Conservation (phyloP, 768 basidiomycete species). For the Boletus rex-veris region DNA sequence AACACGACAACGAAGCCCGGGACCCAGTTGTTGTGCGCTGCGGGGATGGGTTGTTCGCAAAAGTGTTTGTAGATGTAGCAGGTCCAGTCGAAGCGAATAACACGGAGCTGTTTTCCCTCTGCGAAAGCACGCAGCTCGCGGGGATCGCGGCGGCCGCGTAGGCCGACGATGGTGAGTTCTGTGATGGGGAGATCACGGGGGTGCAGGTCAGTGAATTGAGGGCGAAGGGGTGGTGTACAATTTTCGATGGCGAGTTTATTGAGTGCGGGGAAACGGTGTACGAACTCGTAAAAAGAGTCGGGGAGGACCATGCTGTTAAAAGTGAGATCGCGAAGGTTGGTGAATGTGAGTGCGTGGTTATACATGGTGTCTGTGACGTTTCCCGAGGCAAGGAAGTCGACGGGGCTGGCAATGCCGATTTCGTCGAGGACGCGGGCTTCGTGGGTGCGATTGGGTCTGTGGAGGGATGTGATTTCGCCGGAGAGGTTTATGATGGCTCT, state of each 20-base stretch:
- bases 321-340: constrained; percentile 35
- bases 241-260: constrained; percentile 40
- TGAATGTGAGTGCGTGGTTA: constrained; percentile 23
- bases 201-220: constrained; percentile 16
- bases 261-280: constrained; percentile 38
- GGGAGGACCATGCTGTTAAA: constrained; percentile 39
- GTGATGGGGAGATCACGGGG: constrained; percentile 42
- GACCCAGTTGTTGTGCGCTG: constrained; percentile 10
- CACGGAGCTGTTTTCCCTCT: constrained; percentile 34
- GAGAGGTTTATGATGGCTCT: constrained; percentile 20
- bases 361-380: constrained; percentile 19
- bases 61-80: constrained; percentile 37
- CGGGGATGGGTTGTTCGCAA: not conserved
- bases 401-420: constrained; percentile 11
- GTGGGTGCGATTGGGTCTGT: constrained; percentile 18
- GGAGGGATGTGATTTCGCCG: constrained; percentile 14
- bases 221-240: constrained; percentile 29
- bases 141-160: constrained; percentile 29
- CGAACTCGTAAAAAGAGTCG: constrained; percentile 31
- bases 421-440: constrained; percentile 28
- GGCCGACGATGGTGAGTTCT: constrained; percentile 38
- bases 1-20: constrained; percentile 11
- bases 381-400: constrained; percentile 24
- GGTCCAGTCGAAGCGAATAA: constrained; percentile 44
- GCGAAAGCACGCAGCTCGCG: constrained; percentile 33